These are phyloP conservation scores for Microdochium bolleyi DNA, from an alignment of 2,329 filamentous ascomycete species.

Conservation along the genomic window DNA sequence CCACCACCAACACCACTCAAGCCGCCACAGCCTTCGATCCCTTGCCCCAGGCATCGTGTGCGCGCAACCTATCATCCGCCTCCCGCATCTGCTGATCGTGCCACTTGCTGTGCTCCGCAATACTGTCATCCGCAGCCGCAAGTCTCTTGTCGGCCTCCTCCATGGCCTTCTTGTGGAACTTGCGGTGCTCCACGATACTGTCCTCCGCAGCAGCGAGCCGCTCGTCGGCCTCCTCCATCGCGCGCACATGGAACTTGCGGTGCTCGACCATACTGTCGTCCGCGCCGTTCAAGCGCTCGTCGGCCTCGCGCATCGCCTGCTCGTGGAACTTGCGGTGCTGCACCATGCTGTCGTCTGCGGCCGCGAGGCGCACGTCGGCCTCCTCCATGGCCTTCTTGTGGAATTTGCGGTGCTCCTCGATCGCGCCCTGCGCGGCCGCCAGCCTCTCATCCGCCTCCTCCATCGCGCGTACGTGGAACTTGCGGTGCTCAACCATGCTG, in stretches of 20 bases:
- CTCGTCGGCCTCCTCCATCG: background rate
- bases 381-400: background rate
- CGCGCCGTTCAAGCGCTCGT: background rate
- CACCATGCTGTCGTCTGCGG: background rate
- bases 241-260: background rate
- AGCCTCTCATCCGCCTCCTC: background rate
- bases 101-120: background rate
- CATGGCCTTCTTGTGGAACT: background rate
- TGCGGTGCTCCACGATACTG: background rate
- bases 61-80: background rate
- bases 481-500: background rate
- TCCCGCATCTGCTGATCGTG: background rate
- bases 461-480: background rate
- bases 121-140: background rate
- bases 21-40: background rate
- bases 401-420: background rate
- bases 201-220: background rate
- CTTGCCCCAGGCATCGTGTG: background rate
- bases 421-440: background rate
- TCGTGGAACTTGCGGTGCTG: background rate
- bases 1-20: background rate
- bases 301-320: background rate
- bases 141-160: background rate
- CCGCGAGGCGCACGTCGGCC: background rate
- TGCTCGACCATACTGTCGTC: background rate